Percentiles rank a stretch among this genome's conserved stretches.
Conservation (phyloP, 2,329 filamentous ascomycete genomes). For the Calonectria fujianensis region DNA sequence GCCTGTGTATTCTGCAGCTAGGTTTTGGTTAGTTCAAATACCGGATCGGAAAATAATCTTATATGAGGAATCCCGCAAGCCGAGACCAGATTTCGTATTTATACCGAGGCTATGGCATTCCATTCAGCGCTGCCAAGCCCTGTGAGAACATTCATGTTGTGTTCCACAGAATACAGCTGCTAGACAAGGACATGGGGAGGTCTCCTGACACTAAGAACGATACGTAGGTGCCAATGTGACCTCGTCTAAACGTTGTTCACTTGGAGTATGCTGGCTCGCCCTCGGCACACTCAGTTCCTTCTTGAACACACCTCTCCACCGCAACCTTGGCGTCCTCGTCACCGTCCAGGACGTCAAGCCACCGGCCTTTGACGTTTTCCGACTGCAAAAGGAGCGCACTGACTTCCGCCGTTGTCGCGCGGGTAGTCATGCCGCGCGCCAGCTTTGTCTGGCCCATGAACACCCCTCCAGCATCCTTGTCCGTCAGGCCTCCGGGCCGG, state of each 20-base stretch:
- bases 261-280: conserved; percentile 47
- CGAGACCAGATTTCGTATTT: background rate
- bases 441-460: conserved; percentile 63
- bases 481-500: conserved; percentile 68
- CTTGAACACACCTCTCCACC: conserved; percentile 50
- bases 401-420: conserved; percentile 74
- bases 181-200: background rate
- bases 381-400: conserved; percentile 68
- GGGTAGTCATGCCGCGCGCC: conserved; percentile 65
- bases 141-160: background rate
- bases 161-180: background rate
- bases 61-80: background rate
- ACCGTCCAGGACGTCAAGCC: conserved; percentile 72
- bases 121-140: background rate
- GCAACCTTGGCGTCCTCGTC: conserved; percentile 61
- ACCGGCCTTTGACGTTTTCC: conserved; percentile 64
- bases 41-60: background rate
- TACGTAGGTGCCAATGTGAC: background rate
- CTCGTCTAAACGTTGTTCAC: conserved; percentile 19
- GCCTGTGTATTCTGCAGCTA: background rate
- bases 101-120: background rate
- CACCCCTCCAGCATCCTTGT: conserved; percentile 66
- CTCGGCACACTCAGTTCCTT: conserved; percentile 51
- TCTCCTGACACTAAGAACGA: background rate
- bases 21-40: background rate